Percentiles rank a stretch among this genome's conserved stretches.
Evolutionary conservation across 495 filamentous ascomycete species (phyloP).

Genomic region (Hyaloscypha hepaticicola): DNA sequence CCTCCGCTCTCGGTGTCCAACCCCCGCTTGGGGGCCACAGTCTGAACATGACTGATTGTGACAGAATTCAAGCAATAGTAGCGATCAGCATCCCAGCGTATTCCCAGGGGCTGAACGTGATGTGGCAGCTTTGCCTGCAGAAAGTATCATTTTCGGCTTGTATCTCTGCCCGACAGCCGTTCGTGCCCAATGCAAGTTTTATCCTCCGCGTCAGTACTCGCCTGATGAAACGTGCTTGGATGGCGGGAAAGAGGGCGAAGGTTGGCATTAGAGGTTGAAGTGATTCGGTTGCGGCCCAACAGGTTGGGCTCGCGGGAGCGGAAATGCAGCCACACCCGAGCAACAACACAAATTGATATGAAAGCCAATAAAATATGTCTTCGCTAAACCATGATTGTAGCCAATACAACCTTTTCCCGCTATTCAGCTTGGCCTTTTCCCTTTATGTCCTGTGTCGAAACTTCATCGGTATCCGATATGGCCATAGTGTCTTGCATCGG

Average conservation of each 20-base stretch:
- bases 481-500: neutral
- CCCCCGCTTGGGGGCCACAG: neutral
- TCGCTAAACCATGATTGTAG: neutral
- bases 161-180: neutral
- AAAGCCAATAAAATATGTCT: neutral
- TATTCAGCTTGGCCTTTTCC: neutral
- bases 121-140: slow-evolving; percentile 1
- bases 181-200: neutral
- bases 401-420: neutral
- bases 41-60: neutral
- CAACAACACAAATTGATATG: neutral
- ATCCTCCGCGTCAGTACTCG: neutral
- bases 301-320: neutral
- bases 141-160: neutral
- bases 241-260: neutral
- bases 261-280: neutral
- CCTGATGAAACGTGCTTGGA: neutral
- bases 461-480: neutral
- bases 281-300: neutral
- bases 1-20: neutral
- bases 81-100: neutral
- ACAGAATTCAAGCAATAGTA: neutral
- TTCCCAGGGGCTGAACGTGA: neutral
- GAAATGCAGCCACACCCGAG: neutral
- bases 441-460: neutral